Evolutionary conservation across 192 early-diverging fungal species (phyloP).

Genomic region (Geranomyces michiganensis): DNA sequence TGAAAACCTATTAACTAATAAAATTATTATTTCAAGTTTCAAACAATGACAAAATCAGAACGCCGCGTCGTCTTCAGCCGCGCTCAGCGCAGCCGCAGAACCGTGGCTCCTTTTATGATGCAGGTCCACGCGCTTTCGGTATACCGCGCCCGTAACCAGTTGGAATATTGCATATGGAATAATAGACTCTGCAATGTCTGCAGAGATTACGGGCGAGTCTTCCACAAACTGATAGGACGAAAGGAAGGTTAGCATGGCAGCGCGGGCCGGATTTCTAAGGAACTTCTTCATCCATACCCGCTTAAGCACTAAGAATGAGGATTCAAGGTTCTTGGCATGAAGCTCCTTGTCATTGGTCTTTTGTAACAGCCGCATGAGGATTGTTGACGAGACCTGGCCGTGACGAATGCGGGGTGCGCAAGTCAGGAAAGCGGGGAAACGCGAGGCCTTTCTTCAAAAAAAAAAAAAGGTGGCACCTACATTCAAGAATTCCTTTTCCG

Average conservation of each 20-base stretch:
- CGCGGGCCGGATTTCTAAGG: background rate
- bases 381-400: conserved; percentile 24
- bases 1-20: too few species aligned
- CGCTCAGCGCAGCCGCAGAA: background rate
- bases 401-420: too few species aligned
- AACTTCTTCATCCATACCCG: conserved; percentile 7
- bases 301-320: conserved; percentile 24
- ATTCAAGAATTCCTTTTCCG: conserved; percentile 22
- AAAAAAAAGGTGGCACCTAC: too few species aligned
- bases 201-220: background rate
- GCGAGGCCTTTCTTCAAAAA: too few species aligned
- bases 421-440: too few species aligned
- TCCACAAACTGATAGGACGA: conserved; percentile 8
- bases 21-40: too few species aligned
- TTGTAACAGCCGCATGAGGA: conserved; percentile 28
- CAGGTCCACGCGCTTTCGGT: conserved; percentile 22
- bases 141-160: background rate
- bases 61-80: conserved; percentile 11
- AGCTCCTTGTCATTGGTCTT: conserved; percentile 25
- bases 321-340: conserved; percentile 20
- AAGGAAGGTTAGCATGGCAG: background rate
- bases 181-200: conserved; percentile 14
- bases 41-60: background rate
- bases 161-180: conserved; percentile 30
- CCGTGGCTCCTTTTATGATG: conserved; percentile 4